Base-by-base conservation (phyloP, 371 early-diverging fungal species). In the Mucor mucedo region DNA sequence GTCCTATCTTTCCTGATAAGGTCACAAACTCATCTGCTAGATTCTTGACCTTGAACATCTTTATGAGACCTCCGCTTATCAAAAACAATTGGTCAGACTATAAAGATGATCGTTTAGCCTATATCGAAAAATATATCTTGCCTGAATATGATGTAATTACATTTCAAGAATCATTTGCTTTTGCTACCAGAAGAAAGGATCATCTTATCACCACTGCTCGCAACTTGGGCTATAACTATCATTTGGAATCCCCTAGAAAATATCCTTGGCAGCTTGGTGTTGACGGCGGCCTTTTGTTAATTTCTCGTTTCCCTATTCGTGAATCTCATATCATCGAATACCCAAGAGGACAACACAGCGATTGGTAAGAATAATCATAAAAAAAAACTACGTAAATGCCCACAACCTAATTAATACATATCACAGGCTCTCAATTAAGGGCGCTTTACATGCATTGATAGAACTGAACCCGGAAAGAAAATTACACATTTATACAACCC, bases 81-180 rank as follows among this genome's bases (percentile, higher is more conserved):
- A 86, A 88, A 50, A 91, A 85, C 65, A 87, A 90, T 71, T 80
- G 78, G 60, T 86, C 87, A 39, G 95, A 95, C 74, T 88, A 87
- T 75, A 95, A 95, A 70, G 86, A 90, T 47, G 87, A 76, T 16
- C 82, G 95, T 27, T 69, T 94, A 55, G 79, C 79, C 32, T 84
- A 85, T 45, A 87, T 95, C 65, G 84, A 87, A 41, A 70, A 82
- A 35, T 72, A 81, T 44, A 69, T 89, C 16, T 70, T 95, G 41
- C 83, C 84, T 10, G 62, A 84, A 7, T 95, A 90, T 70, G 95
- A 94, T 69, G 77, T 95, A 5, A 83, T 95, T 11, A 77, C 84
- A 14, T 77, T 95, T 58, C 94, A 95, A 69, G 96, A 95, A 69
- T 83, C 90, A 55, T 95, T 92, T 79, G 87, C 88, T 8, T 92